Base-by-base conservation (phyloP, 345 rosid species). In the Bretschneidera sinensis region DNA sequence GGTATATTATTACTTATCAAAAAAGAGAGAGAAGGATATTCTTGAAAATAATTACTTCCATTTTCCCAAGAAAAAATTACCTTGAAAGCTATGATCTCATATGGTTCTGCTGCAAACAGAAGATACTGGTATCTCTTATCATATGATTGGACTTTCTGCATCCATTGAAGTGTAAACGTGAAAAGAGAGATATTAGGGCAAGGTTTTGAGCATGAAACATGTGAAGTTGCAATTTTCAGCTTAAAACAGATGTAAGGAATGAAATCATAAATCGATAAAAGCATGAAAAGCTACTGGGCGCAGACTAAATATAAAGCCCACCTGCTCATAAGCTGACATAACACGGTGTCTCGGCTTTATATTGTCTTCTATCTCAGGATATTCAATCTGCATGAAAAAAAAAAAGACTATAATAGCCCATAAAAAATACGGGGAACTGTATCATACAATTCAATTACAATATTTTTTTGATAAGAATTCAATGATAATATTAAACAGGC, bases 301-400 rank as follows among this genome's bases (percentile, higher is more conserved):
- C 1, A 2, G 16, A 7, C 45, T 7, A 7, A 39, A 39, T 39
- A 39, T 11, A 48, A 28, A 21, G 33, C 73, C 17, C 60, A 84
- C 98, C 97, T 92, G 97, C 81, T 94, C 96, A 77, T 63, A 86
- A 39, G 99, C 83, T 33, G 99, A 94, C 99, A 94, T 94, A 70
- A 94, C 91, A 54, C 97, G 85, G 61, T 88, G 96, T 63, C 92
- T 83, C 15, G 97, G 99, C 79, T 78, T 94, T 34, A 81, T 25
- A 61, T 82, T 80, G 67, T 90, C 99, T 71, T 88, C 99, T 69
- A 94, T 94, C 73, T 94, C 99, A 51, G 97, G 99, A 83, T 94
- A 90, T 57, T 94, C 99, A 64, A 94, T 94, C 96, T 92, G 74
- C 55, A 56, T 39, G 15, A 34, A 52, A 24, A 50, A 51, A 31